Evolutionary conservation across 768 basidiomycete species (phyloP).

Genomic region (Serendipita sp.): DNA sequence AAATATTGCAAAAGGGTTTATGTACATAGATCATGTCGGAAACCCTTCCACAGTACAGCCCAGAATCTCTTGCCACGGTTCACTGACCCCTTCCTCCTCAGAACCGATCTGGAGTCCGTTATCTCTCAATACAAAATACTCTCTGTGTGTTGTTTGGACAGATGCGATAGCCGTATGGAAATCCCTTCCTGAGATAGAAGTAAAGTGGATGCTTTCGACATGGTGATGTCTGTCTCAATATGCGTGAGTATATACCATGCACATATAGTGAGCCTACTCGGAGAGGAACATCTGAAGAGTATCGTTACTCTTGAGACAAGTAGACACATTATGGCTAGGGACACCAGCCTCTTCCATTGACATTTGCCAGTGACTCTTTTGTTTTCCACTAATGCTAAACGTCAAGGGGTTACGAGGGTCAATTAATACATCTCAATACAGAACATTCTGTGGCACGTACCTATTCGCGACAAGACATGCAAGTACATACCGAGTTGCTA

Average conservation of each 20-base stretch:
- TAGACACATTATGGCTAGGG: slow-evolving; percentile 12
- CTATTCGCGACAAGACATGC: slow-evolving; percentile 62
- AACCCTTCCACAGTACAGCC: slow-evolving; percentile 25
- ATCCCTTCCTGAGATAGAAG: slow-evolving; percentile 22
- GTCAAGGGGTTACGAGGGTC: neutral
- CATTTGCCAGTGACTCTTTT: slow-evolving; percentile 56
- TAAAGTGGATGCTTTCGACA: slow-evolving; percentile 59
- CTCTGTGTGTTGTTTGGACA: slow-evolving; percentile 51
- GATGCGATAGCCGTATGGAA: slow-evolving; percentile 50
- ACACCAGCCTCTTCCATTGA: slow-evolving; percentile 46
- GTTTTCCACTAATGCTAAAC: slow-evolving; percentile 42
- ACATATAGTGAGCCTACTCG: slow-evolving; percentile 24
- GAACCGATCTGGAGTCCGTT: slow-evolving; percentile 63
- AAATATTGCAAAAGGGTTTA: no score
- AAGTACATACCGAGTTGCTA: slow-evolving; percentile 48
- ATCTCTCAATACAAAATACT: slow-evolving; percentile 52
- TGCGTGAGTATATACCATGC: neutral
- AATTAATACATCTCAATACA: neutral
- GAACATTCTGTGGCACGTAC: slow-evolving; percentile 19
- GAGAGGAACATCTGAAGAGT: slow-evolving; percentile 46
- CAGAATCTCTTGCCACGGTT: slow-evolving; percentile 44
- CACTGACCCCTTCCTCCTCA: slow-evolving; percentile 55
- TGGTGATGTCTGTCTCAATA: slow-evolving; percentile 43
- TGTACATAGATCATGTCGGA: no score
- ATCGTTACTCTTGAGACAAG: slow-evolving; percentile 10